These are phyloP conservation scores for Populus simonii DNA, from an alignment of 345 rosid species.

Conservation along the genomic window DNA sequence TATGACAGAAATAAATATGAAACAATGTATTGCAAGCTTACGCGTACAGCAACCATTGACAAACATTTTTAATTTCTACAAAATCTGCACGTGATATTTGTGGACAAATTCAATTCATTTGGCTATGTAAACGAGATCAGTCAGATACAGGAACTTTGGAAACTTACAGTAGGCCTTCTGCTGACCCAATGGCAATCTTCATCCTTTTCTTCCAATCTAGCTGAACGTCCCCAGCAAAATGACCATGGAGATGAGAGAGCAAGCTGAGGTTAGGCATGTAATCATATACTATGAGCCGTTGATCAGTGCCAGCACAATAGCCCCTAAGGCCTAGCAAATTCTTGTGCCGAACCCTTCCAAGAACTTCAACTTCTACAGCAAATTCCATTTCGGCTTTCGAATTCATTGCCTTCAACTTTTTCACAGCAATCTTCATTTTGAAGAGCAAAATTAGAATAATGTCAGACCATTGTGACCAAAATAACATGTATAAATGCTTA, in stretches of 20 bases:
- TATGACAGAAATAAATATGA: no score
- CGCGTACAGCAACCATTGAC: no score
- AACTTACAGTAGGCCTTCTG: constrained; percentile 61
- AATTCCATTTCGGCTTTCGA: constrained; percentile 79
- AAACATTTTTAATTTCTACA: no score
- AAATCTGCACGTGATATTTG: no score
- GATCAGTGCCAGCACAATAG: constrained; percentile 60
- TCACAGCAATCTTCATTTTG: constrained; percentile 54
- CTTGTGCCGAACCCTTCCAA: constrained; percentile 68
- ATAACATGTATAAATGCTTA: no score
- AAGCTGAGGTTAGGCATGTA: constrained; percentile 78
- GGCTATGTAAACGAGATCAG: no score
- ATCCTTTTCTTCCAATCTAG: constrained; percentile 61
- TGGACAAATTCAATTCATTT: background rate
- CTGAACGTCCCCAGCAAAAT: constrained; percentile 42
- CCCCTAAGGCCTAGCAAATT: constrained; percentile 66
- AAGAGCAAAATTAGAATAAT: no score
- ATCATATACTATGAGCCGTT: constrained; percentile 65
- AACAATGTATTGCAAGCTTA: no score
- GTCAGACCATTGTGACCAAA: no score
- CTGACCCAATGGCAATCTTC: constrained; percentile 57
- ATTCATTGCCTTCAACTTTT: constrained; percentile 64
- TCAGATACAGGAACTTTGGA: background rate
- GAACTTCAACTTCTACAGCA: constrained; percentile 71
- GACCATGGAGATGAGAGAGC: constrained; percentile 69